Evolutionary conservation across 2,329 filamentous ascomycete species (phyloP).

Genomic region (Monilinia fructicola): DNA sequence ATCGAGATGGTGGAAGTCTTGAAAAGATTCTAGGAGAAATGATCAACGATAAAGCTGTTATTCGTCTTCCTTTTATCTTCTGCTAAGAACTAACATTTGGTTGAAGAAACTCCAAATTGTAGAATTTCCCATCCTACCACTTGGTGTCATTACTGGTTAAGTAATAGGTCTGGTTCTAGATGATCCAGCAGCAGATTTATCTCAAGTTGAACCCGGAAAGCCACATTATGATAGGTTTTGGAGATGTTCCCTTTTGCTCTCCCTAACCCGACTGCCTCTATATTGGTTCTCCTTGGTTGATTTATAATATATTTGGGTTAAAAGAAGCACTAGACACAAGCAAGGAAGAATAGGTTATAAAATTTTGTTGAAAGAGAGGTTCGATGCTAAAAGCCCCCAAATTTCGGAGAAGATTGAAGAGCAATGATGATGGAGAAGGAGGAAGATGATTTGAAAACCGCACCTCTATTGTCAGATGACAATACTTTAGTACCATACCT

Average conservation of each 20-base stretch:
- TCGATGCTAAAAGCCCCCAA: background rate
- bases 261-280: conserved; percentile 10
- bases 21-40: conserved; percentile 72
- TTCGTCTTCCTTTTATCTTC: background rate
- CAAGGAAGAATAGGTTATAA: conserved; percentile 3
- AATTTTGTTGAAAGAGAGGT: background rate
- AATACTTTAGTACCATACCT: background rate
- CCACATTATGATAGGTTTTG: conserved; percentile 5
- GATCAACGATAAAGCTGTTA: conserved; percentile 42
- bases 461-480: conserved; percentile 1
- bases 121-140: conserved; percentile 48
- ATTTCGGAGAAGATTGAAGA: background rate
- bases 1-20: conserved; percentile 73
- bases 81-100: conserved; percentile 41
- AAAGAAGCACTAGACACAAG: conserved; percentile 4
- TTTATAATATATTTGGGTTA: conserved; percentile 10
- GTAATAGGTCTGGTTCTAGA: conserved; percentile 36
- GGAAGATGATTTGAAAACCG: background rate
- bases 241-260: conserved; percentile 17
- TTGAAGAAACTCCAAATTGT: conserved; percentile 70
- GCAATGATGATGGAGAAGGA: background rate
- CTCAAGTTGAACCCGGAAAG: conserved; percentile 12
- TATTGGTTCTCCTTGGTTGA: background rate
- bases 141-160: conserved; percentile 64
- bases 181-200: conserved; percentile 47